Base-by-base conservation (phyloP, 169 alveolate genomes). In the Babesia bigemina region DNA sequence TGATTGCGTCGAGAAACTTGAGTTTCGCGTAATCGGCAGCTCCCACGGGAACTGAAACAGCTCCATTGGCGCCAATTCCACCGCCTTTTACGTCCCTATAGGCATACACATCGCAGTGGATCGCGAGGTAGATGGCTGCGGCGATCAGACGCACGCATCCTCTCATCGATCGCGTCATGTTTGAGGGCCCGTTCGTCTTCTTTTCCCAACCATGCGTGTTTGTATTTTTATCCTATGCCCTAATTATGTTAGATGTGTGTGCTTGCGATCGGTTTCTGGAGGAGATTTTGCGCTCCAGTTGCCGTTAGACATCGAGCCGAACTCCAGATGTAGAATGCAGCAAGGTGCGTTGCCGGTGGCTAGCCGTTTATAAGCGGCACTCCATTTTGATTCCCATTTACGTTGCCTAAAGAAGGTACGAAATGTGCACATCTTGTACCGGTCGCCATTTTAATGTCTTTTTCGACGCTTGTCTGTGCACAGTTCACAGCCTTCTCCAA, bases 81-180 rank as follows among this genome's bases (percentile, higher is more conserved):
- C 22, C 29, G 11, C 13, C 14, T 52, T 49, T 52, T 13, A 52
- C 19, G 22, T 16, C 56, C 28, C 39, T 14, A 67, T 13, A 33
- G 8, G 65, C 76, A 36, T 67, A 67, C 76, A 67, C 76, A 67
- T 48, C 76, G 9, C 39, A 21, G 55, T 53, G 21, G 11, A 19
- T n/a, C 57, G 39, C 67, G 9, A 55, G 19, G 22, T 33, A 14
- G 45, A 67, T 39, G 29, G 55, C 76, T 22, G 55, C 50, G 66
- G 76, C 76, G 65, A 29, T 4, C 66, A 67, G 36, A 50, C n/a
- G 76, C 66, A 36, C 49, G 65, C 53, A 67, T 29, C 39, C 44
- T 53, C 21, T 17, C 22, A 29, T 50, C 58, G 56, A 26, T 4
- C 66, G 56, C 66, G 29, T 52, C 59, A 21, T 55, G 76, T 39